A percentile compares a stretch with the other conserved stretches of the same genome.
Evolutionary conservation across 208 protist species (phyloP).

Genomic region (Crithidia mellificae): DNA sequence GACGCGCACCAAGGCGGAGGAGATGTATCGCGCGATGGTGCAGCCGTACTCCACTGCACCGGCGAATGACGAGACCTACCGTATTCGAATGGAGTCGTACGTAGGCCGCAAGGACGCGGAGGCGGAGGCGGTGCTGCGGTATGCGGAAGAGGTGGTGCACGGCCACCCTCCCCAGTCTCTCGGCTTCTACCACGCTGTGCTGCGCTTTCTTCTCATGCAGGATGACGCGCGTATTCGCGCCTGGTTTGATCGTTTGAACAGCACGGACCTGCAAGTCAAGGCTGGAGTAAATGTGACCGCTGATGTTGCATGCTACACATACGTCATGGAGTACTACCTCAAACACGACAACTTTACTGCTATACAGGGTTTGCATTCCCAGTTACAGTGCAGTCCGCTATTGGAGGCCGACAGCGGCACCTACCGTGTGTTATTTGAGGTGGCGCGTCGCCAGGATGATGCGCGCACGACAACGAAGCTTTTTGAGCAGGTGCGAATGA

Average conservation of each 20-base stretch:
- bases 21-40: conserved; percentile 23
- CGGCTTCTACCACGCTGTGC: conserved; percentile 53
- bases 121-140: conserved; percentile 31
- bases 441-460: conserved; percentile 39
- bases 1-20: conserved; percentile 18
- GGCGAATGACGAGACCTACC: conserved; percentile 75
- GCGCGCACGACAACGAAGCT: conserved; percentile 38
- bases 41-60: conserved; percentile 43
- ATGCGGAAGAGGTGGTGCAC: conserved; percentile 20
- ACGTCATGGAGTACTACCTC: conserved; percentile 70
- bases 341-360: conserved; percentile 36
- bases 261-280: background rate
- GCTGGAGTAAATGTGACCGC: conserved; percentile 5
- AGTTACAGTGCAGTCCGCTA: conserved; percentile 50
- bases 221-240: conserved; percentile 47
- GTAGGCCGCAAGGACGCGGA: conserved; percentile 32
- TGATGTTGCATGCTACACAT: conserved; percentile 58
- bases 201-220: conserved; percentile 50
- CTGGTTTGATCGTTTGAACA: conserved; percentile 57
- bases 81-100: conserved; percentile 62
- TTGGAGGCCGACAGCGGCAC: conserved; percentile 57
- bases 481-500: conserved; percentile 79
- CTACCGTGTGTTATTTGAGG: conserved; percentile 76
- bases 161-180: conserved; percentile 20
- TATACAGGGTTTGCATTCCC: conserved; percentile 59